Conservation (phyloP, 2,329 filamentous ascomycete species). For the Cladosporium phlei region DNA sequence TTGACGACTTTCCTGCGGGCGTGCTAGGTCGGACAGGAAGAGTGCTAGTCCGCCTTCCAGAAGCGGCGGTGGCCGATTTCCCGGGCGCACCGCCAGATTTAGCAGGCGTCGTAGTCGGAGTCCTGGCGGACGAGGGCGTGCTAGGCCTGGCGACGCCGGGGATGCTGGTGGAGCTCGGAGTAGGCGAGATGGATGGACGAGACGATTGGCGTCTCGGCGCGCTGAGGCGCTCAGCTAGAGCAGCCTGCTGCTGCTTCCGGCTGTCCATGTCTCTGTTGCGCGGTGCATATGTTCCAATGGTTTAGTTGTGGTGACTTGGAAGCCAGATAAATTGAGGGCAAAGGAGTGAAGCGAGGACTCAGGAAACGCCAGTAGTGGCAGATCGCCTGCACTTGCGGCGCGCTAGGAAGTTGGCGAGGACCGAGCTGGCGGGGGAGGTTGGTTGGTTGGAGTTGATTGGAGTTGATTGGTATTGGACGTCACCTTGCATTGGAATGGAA, state of each 20-base stretch:
- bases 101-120: background rate
- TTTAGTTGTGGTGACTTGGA: too few species aligned
- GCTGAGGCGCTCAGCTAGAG: constrained; percentile 11
- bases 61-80: background rate
- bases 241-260: constrained; percentile 11
- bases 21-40: constrained; percentile 6
- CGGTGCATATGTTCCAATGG: constrained; percentile 7
- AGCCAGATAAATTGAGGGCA: too few species aligned
- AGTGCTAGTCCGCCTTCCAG: constrained; percentile 4
- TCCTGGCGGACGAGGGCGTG: constrained; percentile 5
- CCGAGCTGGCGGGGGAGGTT: too few species aligned
- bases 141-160: background rate
- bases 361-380: too few species aligned
- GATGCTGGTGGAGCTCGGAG: background rate
- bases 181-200: background rate
- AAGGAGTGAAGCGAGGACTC: too few species aligned
- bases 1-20: background rate
- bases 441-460: too few species aligned
- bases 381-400: too few species aligned
- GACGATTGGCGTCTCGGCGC: constrained; percentile 8
- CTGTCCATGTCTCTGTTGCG: constrained; percentile 8
- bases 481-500: too few species aligned
- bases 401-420: too few species aligned
- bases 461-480: too few species aligned
- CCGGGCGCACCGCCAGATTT: background rate